A percentile compares a stretch with the other conserved stretches of the same genome.
phyloP scores from a whole-genome alignment of 2,329 filamentous ascomycete species.

The Geoglossum cookeanum region DNA sequence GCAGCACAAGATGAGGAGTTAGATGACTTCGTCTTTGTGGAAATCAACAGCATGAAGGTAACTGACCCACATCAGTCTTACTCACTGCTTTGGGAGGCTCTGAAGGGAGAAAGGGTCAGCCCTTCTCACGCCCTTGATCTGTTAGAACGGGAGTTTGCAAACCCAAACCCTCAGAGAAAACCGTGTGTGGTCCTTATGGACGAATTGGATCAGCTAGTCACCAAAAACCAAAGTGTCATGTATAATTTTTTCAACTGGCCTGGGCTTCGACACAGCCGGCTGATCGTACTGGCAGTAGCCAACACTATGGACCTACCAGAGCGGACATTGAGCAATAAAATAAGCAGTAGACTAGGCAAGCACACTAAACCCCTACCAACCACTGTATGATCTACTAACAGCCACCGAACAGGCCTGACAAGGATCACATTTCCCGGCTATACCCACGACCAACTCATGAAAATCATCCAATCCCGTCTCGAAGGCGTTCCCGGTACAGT shows the following conservation, averaged over 20 bases:
- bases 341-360: slow-evolving; percentile 61
- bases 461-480: slow-evolving; percentile 87
- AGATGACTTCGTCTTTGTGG: slow-evolving; percentile 96
- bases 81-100: slow-evolving; percentile 81
- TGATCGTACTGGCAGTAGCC: slow-evolving; percentile 92
- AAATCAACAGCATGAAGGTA: slow-evolving; percentile 99
- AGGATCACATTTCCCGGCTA: slow-evolving; percentile 95
- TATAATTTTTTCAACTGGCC: slow-evolving; percentile 99
- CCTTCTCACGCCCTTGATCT: slow-evolving; percentile 81
- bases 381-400: not conserved
- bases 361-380: not conserved
- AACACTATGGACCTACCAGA: slow-evolving; percentile 99
- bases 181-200: slow-evolving; percentile 98
- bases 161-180: slow-evolving; percentile 74
- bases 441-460: slow-evolving; percentile 91
- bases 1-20: slow-evolving; percentile 77
- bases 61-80: slow-evolving; percentile 96
- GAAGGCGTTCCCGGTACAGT: slow-evolving; percentile 75
- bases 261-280: slow-evolving; percentile 66
- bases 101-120: slow-evolving; percentile 83
- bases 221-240: slow-evolving; percentile 98
- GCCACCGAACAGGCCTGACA: slow-evolving; percentile 41
- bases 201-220: slow-evolving; percentile 91
- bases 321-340: slow-evolving; percentile 92
- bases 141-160: slow-evolving; percentile 78